phyloP scores from a whole-genome alignment of 306 rosid genomes.

The Mucuna pruriens region DNA sequence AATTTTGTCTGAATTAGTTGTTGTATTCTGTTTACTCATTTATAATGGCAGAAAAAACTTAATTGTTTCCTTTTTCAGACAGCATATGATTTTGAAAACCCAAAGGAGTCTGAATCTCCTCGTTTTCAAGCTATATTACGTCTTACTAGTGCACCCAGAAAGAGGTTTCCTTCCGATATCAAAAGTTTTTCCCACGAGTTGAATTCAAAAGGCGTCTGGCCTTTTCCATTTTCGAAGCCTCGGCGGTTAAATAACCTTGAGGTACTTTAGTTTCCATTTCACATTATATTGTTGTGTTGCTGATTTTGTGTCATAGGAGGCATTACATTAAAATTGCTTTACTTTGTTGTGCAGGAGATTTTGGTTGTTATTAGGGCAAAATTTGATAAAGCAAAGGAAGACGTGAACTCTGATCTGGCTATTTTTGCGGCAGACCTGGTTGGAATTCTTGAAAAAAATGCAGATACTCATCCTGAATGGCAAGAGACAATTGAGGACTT shows the following conservation, averaged over 20 bases:
- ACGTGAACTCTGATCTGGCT: conserved; percentile 88
- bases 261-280: conserved; percentile 57
- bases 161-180: conserved; percentile 83
- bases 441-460: conserved; percentile 92
- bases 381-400: conserved; percentile 97
- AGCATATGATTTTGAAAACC: conserved; percentile 88
- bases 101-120: conserved; percentile 99
- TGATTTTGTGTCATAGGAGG: conserved; percentile 36
- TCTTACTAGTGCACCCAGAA: conserved; percentile 93
- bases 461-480: conserved; percentile 93
- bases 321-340: conserved; percentile 29
- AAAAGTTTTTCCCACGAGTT: conserved; percentile 98
- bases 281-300: conserved; percentile 21
- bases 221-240: conserved; percentile 96
- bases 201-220: conserved; percentile 94
- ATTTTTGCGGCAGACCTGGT: conserved; percentile 94
- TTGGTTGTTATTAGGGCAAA: conserved; percentile 81
- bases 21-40: conserved; percentile 9
- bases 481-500: conserved; percentile 96
- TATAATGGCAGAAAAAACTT: conserved; percentile 35
- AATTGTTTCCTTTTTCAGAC: conserved; percentile 57
- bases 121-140: conserved; percentile 99
- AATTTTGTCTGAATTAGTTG: conserved; percentile 27
- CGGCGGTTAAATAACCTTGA: conserved; percentile 92
- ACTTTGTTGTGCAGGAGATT: conserved; percentile 71